These are phyloP conservation scores for Monosporascus sp. DNA, from an alignment of 2,329 filamentous ascomycete species.

Conservation along the genomic window DNA sequence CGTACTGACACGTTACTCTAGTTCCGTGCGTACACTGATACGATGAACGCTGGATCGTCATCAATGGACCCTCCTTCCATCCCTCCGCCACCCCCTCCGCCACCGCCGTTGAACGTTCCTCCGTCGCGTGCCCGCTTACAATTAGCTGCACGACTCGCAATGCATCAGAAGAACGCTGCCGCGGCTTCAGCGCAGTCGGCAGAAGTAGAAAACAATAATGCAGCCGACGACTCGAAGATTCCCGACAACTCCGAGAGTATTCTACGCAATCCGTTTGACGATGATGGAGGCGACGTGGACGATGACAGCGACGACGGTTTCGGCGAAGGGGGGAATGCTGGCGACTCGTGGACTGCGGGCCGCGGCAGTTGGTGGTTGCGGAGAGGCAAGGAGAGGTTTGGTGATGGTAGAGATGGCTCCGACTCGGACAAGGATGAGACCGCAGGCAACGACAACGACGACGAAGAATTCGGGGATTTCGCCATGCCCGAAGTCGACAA, in stretches of 20 bases:
- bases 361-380: conserved; percentile 45
- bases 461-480: conserved; percentile 63
- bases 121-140: conserved; percentile 83
- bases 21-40: conserved; percentile 57
- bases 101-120: conserved; percentile 74
- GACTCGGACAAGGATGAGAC: conserved; percentile 36
- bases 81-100: conserved; percentile 58
- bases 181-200: conserved; percentile 34
- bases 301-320: conserved; percentile 36
- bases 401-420: conserved; percentile 36
- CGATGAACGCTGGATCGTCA: conserved; percentile 40
- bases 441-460: conserved; percentile 24
- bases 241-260: conserved; percentile 13
- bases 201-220: conserved; percentile 35
- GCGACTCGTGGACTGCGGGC: conserved; percentile 26
- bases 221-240: conserved; percentile 25
- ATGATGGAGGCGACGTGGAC: conserved; percentile 45
- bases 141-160: conserved; percentile 79
- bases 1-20: conserved; percentile 19
- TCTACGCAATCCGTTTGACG: conserved; percentile 30
- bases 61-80: conserved; percentile 53
- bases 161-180: conserved; percentile 61
- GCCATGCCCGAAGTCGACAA: conserved; percentile 54
- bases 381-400: conserved; percentile 28
- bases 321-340: conserved; percentile 30